Percentiles rank a stretch among this genome's conserved stretches.
Evolutionary conservation across 331 rosid genomes (phyloP).

Genomic region (Acacia concinna): DNA sequence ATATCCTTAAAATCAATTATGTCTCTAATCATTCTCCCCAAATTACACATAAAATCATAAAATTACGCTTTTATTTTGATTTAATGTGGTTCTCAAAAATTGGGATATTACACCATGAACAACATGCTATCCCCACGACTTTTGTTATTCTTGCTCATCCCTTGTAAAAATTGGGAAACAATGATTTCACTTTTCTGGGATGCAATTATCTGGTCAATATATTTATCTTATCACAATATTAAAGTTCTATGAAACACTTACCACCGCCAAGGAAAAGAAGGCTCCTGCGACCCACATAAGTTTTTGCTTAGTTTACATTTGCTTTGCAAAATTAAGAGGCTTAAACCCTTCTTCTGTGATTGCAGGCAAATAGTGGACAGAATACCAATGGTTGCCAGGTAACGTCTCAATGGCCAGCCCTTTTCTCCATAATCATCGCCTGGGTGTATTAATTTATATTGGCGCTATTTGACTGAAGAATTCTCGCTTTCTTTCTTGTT

Average conservation of each 20-base stretch:
- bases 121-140: neutral
- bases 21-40: too few relatives aligned
- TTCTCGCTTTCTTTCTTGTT: conserved; percentile 21
- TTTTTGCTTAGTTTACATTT: neutral
- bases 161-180: neutral
- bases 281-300: neutral
- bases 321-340: conserved; percentile 7
- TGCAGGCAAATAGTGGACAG: conserved; percentile 94
- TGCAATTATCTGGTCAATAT: neutral
- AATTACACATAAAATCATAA: too few relatives aligned
- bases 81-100: too few relatives aligned
- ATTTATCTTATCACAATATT: neutral
- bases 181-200: neutral
- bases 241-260: neutral
- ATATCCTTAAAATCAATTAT: too few relatives aligned
- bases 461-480: conserved; percentile 30
- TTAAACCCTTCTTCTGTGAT: conserved; percentile 27
- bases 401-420: conserved; percentile 24
- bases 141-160: neutral
- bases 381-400: conserved; percentile 96
- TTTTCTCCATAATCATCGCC: neutral
- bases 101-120: too few relatives aligned
- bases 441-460: conserved; percentile 12
- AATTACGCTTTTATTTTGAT: too few relatives aligned
- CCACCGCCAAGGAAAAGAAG: neutral